Conservation (phyloP, 2,329 filamentous ascomycete species). For the Penicillium corylophilum region DNA sequence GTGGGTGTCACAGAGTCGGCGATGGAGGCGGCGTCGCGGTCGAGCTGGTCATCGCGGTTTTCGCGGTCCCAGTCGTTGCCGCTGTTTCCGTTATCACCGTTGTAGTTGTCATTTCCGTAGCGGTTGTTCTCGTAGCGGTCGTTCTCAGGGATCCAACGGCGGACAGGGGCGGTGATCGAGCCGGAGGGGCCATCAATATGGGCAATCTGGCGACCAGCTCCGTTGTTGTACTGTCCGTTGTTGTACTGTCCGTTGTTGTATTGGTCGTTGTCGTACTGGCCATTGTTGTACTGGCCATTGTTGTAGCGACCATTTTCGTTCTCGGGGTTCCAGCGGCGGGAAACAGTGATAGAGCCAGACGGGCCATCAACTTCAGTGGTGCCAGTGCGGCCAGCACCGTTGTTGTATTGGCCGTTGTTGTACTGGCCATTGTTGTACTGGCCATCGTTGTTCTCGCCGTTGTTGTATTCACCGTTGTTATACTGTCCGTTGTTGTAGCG, state of each 20-base stretch:
- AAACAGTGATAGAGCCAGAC: background rate
- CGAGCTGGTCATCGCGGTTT: constrained; percentile 10
- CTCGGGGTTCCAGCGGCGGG: background rate
- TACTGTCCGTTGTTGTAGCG: background rate
- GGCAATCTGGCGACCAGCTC: background rate
- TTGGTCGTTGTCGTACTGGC: background rate
- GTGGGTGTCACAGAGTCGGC: background rate
- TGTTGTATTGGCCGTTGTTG: background rate
- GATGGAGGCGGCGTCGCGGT: background rate
- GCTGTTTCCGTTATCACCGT: constrained; percentile 1
- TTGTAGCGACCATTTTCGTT: background rate
- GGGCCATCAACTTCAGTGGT: background rate
- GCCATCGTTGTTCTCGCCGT: background rate
- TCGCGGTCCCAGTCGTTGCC: constrained; percentile 12
- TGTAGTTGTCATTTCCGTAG: background rate
- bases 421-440: background rate
- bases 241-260: background rate
- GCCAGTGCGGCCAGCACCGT: background rate
- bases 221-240: background rate
- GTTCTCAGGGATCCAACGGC: constrained; percentile 4
- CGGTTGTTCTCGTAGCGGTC: background rate
- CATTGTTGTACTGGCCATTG: background rate
- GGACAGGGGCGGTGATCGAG: background rate
- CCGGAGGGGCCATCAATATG: background rate
- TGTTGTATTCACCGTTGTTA: background rate